These are phyloP conservation scores for Phtheirospermum japonicum DNA, from an alignment of 257 asterid genomes.

Conservation along the genomic window DNA sequence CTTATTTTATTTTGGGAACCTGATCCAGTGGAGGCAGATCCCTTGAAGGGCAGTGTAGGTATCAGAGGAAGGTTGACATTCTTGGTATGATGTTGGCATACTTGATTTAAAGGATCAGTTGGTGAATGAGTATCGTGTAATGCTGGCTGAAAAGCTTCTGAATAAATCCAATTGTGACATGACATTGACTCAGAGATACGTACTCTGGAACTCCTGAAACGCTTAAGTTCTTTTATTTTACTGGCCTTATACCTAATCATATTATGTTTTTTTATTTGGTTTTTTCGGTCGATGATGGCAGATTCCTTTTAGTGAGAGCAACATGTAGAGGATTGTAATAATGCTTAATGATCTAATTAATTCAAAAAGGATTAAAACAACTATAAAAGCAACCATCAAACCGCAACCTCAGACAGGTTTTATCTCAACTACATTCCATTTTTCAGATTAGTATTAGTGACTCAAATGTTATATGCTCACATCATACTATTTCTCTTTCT, in stretches of 20 bases:
- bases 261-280: constrained; percentile 24
- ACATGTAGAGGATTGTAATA: constrained; percentile 96
- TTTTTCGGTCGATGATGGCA: constrained; percentile 40
- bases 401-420: constrained; percentile 63
- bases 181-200: constrained; percentile 96
- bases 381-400: constrained; percentile 72
- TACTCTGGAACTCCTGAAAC: constrained; percentile 83
- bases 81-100: constrained; percentile 94
- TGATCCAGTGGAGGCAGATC: constrained; percentile 96
- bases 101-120: constrained; percentile 98
- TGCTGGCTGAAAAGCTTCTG: constrained; percentile 97
- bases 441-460: constrained; percentile 9
- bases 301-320: constrained; percentile 99
- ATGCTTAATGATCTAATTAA: constrained; percentile 97
- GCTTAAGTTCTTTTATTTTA: constrained; percentile 14
- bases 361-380: constrained; percentile 89
- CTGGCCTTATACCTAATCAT: constrained; percentile 23
- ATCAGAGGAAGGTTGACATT: constrained; percentile 81
- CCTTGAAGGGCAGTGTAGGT: constrained; percentile 78
- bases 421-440: constrained; percentile 4
- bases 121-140: constrained; percentile 93
- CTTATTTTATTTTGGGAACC: too few relatives aligned
- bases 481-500: too few relatives aligned
- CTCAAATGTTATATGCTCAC: constrained; percentile 18
- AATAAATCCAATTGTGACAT: constrained; percentile 88